These are phyloP conservation scores for Akanthomyces lecanii DNA, from an alignment of 2,329 filamentous ascomycete species.

Conservation along the genomic window DNA sequence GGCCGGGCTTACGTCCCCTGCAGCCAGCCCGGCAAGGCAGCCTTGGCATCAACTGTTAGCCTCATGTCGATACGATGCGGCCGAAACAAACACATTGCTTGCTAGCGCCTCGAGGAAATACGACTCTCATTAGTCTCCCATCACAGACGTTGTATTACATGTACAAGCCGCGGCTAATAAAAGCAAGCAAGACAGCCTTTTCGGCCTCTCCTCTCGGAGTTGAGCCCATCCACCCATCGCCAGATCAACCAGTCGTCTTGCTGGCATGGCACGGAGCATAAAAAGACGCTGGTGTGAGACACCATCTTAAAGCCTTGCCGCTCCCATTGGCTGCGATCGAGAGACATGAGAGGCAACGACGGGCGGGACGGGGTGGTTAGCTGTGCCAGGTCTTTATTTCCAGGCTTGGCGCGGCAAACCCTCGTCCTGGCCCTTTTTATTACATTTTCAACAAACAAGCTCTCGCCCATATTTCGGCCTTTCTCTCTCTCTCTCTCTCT, in stretches of 20 bases:
- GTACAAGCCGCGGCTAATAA: neutral
- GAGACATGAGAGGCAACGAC: neutral
- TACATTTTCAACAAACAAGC: neutral
- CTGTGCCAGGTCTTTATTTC: neutral
- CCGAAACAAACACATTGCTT: neutral
- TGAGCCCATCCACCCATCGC: neutral
- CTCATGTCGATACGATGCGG: neutral
- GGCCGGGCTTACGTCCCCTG: neutral
- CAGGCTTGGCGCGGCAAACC: neutral
- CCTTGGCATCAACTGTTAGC: neutral
- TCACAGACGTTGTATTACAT: neutral
- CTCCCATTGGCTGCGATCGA: neutral
- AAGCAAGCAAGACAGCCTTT: neutral
- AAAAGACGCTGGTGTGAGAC: neutral
- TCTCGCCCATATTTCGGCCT: neutral
- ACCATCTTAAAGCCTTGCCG: neutral
- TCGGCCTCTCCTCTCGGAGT: neutral
- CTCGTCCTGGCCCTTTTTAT: neutral
- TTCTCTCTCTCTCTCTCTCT: neutral
- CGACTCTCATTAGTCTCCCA: neutral
- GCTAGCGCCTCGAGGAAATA: neutral
- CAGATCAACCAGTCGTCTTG: conserved; percentile 10
- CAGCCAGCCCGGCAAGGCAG: neutral
- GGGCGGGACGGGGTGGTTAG: neutral
- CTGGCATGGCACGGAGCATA: neutral